These are phyloP conservation scores for Globisporangium emineosum DNA, from an alignment of 352 stramenopile species.

Conservation along the genomic window DNA sequence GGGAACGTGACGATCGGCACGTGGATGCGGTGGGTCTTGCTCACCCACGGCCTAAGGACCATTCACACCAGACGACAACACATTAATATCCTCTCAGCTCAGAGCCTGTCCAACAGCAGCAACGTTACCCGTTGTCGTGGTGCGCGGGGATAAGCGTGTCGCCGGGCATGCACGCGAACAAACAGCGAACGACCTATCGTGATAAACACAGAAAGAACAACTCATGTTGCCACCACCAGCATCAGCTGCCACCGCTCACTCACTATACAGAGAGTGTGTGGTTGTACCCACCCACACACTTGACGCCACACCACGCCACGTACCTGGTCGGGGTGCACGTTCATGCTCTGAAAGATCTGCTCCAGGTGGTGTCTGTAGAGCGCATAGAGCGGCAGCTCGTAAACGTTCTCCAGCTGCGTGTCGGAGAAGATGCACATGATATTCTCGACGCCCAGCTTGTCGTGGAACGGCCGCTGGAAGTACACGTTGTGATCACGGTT, in stretches of 20 bases:
- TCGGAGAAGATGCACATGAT: conserved; percentile 96
- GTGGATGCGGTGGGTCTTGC: conserved; percentile 92
- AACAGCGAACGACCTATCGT: conserved; percentile 84
- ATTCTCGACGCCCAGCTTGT: conserved; percentile 94
- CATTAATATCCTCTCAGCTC: neutral
- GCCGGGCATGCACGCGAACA: conserved; percentile 92
- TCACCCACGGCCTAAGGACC: conserved; percentile 74
- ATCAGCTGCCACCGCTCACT: neutral
- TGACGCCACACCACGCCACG: too few species aligned
- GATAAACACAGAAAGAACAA: neutral
- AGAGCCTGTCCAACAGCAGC: neutral
- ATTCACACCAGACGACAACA: neutral
- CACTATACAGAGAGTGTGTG: neutral
- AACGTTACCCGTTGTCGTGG: conserved; percentile 91
- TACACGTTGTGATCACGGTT: conserved; percentile 75
- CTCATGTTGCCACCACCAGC: too few species aligned
- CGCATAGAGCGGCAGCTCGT: conserved; percentile 89
- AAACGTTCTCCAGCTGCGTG: conserved; percentile 92
- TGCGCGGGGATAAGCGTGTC: conserved; percentile 92
- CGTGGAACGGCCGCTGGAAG: conserved; percentile 90
- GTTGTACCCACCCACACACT: neutral
- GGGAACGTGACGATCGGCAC: conserved; percentile 88
- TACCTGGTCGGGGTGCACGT: conserved; percentile 32
- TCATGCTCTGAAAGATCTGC: conserved; percentile 79
- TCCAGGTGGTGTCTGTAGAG: conserved; percentile 35